Evolutionary conservation across 164 flowering plant genomes (phyloP).

Genomic region (Platanus orientalis): DNA sequence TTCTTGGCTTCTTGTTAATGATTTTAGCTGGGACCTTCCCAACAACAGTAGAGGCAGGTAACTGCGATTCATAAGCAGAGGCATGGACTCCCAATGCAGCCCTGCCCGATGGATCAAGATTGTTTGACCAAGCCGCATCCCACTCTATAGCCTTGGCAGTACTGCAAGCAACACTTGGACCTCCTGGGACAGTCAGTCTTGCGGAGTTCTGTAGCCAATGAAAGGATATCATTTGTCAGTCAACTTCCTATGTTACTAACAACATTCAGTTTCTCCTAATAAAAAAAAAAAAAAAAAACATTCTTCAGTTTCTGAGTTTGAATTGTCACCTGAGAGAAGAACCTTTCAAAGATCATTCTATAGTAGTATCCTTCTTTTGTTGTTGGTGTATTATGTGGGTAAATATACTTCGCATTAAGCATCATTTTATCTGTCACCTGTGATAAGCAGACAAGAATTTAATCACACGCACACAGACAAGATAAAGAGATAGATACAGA

Average conservation of each 20-base stretch:
- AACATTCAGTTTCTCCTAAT: too few relatives aligned
- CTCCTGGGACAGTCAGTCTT: slow-evolving; percentile 77
- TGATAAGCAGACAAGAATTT: not conserved
- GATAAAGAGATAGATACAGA: not conserved
- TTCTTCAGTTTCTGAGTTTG: not conserved
- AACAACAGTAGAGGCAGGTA: slow-evolving; percentile 1
- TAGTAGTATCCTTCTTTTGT: slow-evolving; percentile 75
- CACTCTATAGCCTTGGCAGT: slow-evolving; percentile 90
- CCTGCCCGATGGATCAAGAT: slow-evolving; percentile 95
- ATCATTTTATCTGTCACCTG: slow-evolving; percentile 68
- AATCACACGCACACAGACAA: too few relatives aligned
- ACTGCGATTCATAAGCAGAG: slow-evolving; percentile 52
- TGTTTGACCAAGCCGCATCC: slow-evolving; percentile 83
- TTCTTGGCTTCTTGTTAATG: slow-evolving; percentile 34
- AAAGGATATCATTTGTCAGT: not conserved
- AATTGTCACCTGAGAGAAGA: slow-evolving; percentile 59
- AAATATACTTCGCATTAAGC: slow-evolving; percentile 51
- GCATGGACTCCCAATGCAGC: slow-evolving; percentile 86
- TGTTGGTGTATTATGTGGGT: slow-evolving; percentile 61
- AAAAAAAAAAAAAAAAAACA: too few relatives aligned
- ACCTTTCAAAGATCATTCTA: slow-evolving; percentile 64
- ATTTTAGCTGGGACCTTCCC: slow-evolving; percentile 25
- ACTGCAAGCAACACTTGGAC: slow-evolving; percentile 92
- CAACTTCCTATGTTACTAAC: not conserved
- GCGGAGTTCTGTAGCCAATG: slow-evolving; percentile 71